Evolutionary conservation across 305 asterid species (phyloP), one percentile per base, ranked within the genome.

Genomic region (Nicotiana rustica): DNA sequence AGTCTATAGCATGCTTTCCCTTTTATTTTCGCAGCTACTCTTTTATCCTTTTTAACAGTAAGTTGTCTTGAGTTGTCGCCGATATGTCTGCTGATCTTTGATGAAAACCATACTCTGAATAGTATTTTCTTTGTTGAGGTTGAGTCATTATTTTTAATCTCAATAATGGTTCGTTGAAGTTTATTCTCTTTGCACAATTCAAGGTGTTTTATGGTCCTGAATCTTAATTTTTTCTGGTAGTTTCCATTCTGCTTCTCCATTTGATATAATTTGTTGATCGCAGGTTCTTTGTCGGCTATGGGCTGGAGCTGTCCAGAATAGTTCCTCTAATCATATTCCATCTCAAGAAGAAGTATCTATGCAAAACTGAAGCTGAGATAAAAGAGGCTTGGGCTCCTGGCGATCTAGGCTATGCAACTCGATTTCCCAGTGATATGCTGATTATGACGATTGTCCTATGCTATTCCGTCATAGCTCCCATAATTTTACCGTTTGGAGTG

Each of bases 251-350:
- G 25, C 25, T 73, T 73, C 41, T 73, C 44, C 38, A 6, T 6
- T 5, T 73, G 61, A 71, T 47, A 47, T 47, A 41, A 41, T 71
- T 71, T 19, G 12, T 69, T 57, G 67, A 35, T 77, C 25, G 80
- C 92, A 96, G 99, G 94, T 94, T 93, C 91, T 96, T 96, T 81
- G 94, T 93, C 0, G 97, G 99, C 33, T 96, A 96, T 62, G 99
- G 99, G 84, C 97, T 96, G 52, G 98, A 96, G 90, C 85, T 96
- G 69, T 93, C 98, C 15, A 90, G 98, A 36, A 35, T 96, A 70
- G 86, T 96, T 88, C 98, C 98, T 56, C 78, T 96, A 6, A 90
- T 96, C 85, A 87, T 93, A 60, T 96, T 67, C 79, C 96, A 93
- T 85, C 83, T 96, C 31, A 94, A 96, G 94, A 91, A 84, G 89